These are phyloP conservation scores for Globisporangium perplexum DNA, from an alignment of 352 stramenopile genomes.

Conservation along the genomic window DNA sequence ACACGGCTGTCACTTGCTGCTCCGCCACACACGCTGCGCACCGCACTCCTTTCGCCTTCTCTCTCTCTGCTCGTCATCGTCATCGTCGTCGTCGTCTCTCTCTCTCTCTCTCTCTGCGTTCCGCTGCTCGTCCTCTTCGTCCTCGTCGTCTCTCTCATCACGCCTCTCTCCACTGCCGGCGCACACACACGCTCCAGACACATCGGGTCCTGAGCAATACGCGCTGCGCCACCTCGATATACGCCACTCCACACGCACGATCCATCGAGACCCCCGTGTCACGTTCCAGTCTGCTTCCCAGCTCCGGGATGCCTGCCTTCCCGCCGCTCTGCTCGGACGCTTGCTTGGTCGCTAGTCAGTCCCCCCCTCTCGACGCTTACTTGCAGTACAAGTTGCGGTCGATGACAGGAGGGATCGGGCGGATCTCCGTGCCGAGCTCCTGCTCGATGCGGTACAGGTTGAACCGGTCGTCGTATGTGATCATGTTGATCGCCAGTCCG, in stretches of 20 bases:
- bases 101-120: conserved; percentile 3
- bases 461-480: conserved; percentile 99
- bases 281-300: too few species aligned
- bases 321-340: too few species aligned
- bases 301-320: too few species aligned
- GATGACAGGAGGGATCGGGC: conserved; percentile 97
- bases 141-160: background rate
- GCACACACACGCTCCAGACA: background rate
- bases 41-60: too few species aligned
- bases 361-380: conserved; percentile 25
- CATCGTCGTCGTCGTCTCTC: background rate
- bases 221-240: background rate
- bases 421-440: conserved; percentile 99
- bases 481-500: conserved; percentile 99
- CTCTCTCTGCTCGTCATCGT: background rate
- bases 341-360: too few species aligned
- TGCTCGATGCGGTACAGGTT: conserved; percentile 98
- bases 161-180: background rate
- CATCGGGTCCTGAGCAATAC: background rate
- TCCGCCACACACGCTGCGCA: too few species aligned
- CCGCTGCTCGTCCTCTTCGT: background rate
- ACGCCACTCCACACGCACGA: background rate
- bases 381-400: conserved; percentile 98
- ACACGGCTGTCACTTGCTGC: too few species aligned
- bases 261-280: background rate